Conservation (phyloP, 805 yeast species). For the Yamadazyma akitaensis region DNA sequence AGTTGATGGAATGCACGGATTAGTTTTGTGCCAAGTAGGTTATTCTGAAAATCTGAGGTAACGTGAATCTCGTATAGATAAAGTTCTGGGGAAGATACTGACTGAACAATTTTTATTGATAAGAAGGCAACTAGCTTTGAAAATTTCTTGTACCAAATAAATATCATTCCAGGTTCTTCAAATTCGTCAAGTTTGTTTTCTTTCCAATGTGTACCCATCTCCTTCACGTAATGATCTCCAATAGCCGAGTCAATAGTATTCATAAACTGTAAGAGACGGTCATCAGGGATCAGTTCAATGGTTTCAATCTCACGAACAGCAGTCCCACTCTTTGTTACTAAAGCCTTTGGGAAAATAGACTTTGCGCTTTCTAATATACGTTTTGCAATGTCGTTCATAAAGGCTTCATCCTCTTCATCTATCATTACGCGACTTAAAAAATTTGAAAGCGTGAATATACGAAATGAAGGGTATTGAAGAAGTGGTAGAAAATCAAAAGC, state of each 20-base stretch:
- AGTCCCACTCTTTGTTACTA: not conserved
- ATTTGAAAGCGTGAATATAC: not conserved
- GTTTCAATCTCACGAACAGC: not conserved
- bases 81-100: slow-evolving; percentile 36
- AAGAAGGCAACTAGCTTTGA: slow-evolving; percentile 37
- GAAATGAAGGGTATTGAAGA: not conserved
- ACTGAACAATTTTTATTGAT: slow-evolving; percentile 44
- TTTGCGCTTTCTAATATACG: slow-evolving; percentile 7
- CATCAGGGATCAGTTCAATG: not conserved
- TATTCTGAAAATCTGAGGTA: slow-evolving; percentile 27
- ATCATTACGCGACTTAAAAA: slow-evolving; percentile 1
- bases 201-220: slow-evolving; percentile 42
- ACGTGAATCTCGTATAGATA: slow-evolving; percentile 61
- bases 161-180: slow-evolving; percentile 46
- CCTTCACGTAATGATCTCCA: slow-evolving; percentile 22
- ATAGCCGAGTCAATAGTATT: slow-evolving; percentile 26
- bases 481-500: slow-evolving; percentile 3
- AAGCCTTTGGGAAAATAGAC: slow-evolving; percentile 10
- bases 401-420: slow-evolving; percentile 16
- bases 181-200: slow-evolving; percentile 42
- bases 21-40: slow-evolving; percentile 38
- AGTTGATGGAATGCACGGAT: slow-evolving; percentile 34
- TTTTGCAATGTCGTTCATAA: slow-evolving; percentile 16
- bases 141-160: slow-evolving; percentile 27
- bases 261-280: slow-evolving; percentile 12